Evolutionary conservation across 805 yeast species (phyloP), one percentile per base, ranked within the genome.

Genomic region (Candida ficus): DNA sequence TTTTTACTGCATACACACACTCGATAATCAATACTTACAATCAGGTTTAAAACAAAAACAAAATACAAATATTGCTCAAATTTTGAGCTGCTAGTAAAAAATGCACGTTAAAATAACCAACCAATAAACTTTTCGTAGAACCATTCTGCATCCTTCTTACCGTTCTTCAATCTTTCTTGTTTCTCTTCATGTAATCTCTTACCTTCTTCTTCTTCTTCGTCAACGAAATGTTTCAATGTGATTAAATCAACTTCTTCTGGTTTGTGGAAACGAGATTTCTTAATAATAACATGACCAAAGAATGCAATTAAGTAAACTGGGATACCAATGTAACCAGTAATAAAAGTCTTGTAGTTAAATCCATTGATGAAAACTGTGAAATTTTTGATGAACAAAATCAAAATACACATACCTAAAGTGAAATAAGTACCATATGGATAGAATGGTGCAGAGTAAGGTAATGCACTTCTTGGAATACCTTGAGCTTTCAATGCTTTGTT

Each of bases 281-380:
- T 62, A 47, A 64, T 48, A 29, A 79, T n/a, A 64, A 82, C 82
- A 68, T 76, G 80, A 6, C 85, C 87, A 46, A 72, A 51, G 48
- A 65, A 72, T 43, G 73, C 66, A 35, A 76, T 63, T 27, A 79
- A 29, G 51, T 71, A 83, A 10, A 82, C 78, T 27, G 87, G 87
- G 2, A 83, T 71, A 23, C 85, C 84, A 53, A 84, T 80, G 63
- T 84, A 83, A 33, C 90, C 89, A 26, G 91, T 82, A 54, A 84
- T 80, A 56, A 85, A 85, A 16, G 68, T 68, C 60, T 77, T 75
- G 63, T 78, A 79, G 47, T 75, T 73, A 58, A 83, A 80, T 13
- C 60, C 63, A 37, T 77, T 77, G 49, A 84, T 65, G 66, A 84
- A 84, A 3, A 77, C 89, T 1, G 87, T 78, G 59, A 82, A 83